Evolutionary conservation across 306 rosid genomes (phyloP), one percentile per base, ranked within the genome.

Genomic region (cucumber (Cucumis sativus)): DNA sequence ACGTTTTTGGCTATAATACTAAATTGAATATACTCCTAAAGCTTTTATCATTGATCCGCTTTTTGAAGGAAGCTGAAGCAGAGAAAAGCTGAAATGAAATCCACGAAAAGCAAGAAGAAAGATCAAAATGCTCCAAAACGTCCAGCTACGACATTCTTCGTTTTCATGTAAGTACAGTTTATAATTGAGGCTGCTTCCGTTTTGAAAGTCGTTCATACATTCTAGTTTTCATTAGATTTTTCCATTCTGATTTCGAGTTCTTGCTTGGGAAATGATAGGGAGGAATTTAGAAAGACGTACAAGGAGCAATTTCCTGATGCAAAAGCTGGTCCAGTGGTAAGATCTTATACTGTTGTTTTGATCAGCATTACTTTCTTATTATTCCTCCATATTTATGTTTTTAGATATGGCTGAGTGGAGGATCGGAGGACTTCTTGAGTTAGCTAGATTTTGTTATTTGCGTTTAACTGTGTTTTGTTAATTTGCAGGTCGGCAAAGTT

Each of bases 101-200:
- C 76, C 28, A 51, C 78, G 47, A 83, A 73, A 51, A 78, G 69
- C 69, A 78, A 72, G 58, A 83, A 74, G 75, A 84, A 84, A 75
- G 82, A 62, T 61, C 21, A 83, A 17, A 40, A 80, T 57, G 86
- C 86, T 74, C 84, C 86, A 15, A 84, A 84, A 81, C 86, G 86
- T 77, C 86, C 86, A 14, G 49, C 80, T 41, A 57, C 78, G 43
- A 74, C 82, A 9, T 84, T 84, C 62, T 84, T 80, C 82, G 30
- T 84, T 63, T 84, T 84, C 84, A 80, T 84, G 86, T 80, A 43
- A 49, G 61, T 10, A 15, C 11, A 52, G 17, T 51, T 70, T 28
- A 52, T 72, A 30, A 52, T 30, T 54, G 17, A 52, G 21, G 17
- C 39, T 14, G 60, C 25, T 47, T 16, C 30, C 23, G 3, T 16